Base-by-base conservation (phyloP, 768 basidiomycete genomes). In the Xerocomus spinulosus region DNA sequence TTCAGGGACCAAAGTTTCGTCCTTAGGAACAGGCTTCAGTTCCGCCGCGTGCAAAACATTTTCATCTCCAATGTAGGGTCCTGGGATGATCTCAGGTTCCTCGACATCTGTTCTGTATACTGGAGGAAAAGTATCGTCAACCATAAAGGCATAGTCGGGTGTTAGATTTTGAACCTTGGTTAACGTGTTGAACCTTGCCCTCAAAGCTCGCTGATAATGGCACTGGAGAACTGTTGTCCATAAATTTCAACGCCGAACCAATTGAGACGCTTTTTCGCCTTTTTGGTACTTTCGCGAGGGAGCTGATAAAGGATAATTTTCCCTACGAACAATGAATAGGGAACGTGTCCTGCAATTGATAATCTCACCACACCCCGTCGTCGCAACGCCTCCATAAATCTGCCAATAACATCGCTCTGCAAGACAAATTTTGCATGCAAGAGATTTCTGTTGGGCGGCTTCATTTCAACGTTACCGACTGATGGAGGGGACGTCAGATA, bases 331-430 rank as follows among this genome's bases (percentile, higher is more conserved):
- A 32, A 34, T 58, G n/a, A 62, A 44, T 38, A 26, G 21, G 26
- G 5, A 21, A 15, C 3, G 17, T 25, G 37, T 17, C 15, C 20
- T 12, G 14, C 3, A 23, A 45, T 33, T 20, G 9, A 44, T 9
- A 38, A 26, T 50, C 73, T 56, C 44, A 82, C 82, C 62, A 83
- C 58, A 42, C 70, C 70, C 37, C 82, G 71, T 44, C 66, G 63
- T 32, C 66, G 69, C 38, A 81, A 49, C 5, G 71, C 64, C 28
- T 70, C 55, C 46, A 69, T 49, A 44, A 84, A 78, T 39, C 69
- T 68, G 21, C 60, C 46, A 4, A 73, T 29, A 20, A 66, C 61
- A 21, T 56, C 51, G 23, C 55, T 60, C 14, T 64, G 56, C 32
- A 84, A 51, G 13, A 66, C 47, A 57, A 79, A 80, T 3, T 64